These are phyloP conservation scores for Aspergillus piperis DNA, from an alignment of 2,329 filamentous ascomycete species.

Conservation along the genomic window DNA sequence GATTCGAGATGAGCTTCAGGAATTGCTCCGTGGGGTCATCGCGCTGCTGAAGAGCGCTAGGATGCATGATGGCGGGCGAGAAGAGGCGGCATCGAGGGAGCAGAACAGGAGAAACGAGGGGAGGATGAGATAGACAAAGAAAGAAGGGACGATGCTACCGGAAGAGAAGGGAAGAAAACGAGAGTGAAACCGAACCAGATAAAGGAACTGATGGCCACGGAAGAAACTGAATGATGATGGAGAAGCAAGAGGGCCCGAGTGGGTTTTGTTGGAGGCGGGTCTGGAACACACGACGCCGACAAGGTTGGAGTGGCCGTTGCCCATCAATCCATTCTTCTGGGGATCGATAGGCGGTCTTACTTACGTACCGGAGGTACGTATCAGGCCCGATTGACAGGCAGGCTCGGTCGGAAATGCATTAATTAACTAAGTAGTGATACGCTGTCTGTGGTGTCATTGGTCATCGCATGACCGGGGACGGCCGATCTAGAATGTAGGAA, in stretches of 20 bases:
- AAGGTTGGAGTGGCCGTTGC: conserved; percentile 1
- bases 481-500: background rate
- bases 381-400: background rate
- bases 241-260: conserved; percentile 1
- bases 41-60: conserved; percentile 27
- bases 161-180: background rate
- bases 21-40: conserved; percentile 40
- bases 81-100: conserved; percentile 21
- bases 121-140: conserved; percentile 14
- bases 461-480: background rate
- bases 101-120: conserved; percentile 9
- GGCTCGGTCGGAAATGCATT: background rate
- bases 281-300: conserved; percentile 10
- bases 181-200: conserved; percentile 1
- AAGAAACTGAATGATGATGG: conserved; percentile 3
- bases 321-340: background rate
- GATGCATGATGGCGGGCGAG: conserved; percentile 29
- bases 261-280: conserved; percentile 14
- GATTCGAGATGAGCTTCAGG: conserved; percentile 47
- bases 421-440: background rate
- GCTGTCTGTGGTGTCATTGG: background rate
- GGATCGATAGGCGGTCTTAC: background rate
- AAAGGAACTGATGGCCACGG: background rate
- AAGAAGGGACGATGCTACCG: background rate
- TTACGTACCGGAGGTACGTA: conserved; percentile 1